Conservation (phyloP, 2,329 filamentous ascomycete genomes). For the Knufia fluminis region DNA sequence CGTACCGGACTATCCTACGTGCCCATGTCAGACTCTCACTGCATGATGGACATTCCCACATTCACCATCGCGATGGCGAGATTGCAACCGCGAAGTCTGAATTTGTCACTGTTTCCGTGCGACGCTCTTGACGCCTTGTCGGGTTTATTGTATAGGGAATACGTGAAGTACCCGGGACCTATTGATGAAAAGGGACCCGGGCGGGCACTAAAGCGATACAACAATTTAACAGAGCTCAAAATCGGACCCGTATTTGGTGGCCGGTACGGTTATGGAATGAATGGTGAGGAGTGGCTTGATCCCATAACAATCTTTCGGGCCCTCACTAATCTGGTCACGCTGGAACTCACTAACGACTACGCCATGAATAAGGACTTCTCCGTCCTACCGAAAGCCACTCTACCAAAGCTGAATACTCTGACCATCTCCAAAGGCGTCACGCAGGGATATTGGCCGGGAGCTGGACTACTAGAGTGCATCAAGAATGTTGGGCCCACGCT, state of each 20-base stretch:
- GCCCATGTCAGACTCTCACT: not conserved
- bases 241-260: not conserved
- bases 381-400: not conserved
- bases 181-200: no score
- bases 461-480: not conserved
- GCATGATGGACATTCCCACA: not conserved
- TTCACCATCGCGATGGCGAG: not conserved
- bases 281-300: not conserved
- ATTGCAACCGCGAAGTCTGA: not conserved
- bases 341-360: constrained; percentile 4
- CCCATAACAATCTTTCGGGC: not conserved
- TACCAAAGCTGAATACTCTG: constrained; percentile 1
- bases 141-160: not conserved
- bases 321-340: not conserved
- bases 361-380: not conserved
- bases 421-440: not conserved
- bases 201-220: no score
- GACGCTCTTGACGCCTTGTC: not conserved
- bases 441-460: not conserved
- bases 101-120: not conserved
- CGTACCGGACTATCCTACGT: constrained; percentile 5
- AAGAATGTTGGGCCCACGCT: not conserved
- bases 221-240: not conserved
- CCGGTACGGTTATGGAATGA: not conserved
- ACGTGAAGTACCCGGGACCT: no score